Evolutionary conservation across 176 grass and related monocot genomes (phyloP).

Genomic region (Pontederia crassipes): DNA sequence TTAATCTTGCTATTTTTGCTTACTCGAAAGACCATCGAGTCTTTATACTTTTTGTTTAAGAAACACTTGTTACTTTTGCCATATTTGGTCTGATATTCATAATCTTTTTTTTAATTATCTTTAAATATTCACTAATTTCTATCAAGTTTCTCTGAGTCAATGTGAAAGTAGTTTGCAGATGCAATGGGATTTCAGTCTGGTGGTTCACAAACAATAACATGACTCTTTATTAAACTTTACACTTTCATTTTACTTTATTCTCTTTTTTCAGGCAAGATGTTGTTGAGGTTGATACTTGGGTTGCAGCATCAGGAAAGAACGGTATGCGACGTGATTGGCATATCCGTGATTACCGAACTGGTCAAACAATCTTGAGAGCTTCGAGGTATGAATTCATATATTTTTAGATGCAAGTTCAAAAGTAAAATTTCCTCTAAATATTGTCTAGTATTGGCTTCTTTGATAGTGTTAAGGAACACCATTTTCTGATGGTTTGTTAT

Average conservation of each 20-base stretch:
- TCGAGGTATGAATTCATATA: constrained; percentile 35
- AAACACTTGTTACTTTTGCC: too few species aligned
- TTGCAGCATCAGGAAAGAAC: constrained; percentile 75
- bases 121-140: too few species aligned
- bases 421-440: not conserved
- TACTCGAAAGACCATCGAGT: too few species aligned
- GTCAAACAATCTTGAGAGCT: constrained; percentile 68
- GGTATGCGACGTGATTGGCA: constrained; percentile 95
- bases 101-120: too few species aligned
- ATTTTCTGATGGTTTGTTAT: constrained; percentile 16
- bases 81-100: too few species aligned
- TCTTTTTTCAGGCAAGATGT: constrained; percentile 73
- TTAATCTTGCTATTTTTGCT: too few species aligned
- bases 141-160: too few species aligned
- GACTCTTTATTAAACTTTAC: too few species aligned
- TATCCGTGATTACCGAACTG: constrained; percentile 63
- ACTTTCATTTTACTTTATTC: not conserved
- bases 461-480: not conserved
- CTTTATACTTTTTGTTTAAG: too few species aligned
- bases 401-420: not conserved
- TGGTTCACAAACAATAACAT: too few species aligned
- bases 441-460: not conserved
- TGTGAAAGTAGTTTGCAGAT: too few species aligned
- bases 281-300: constrained; percentile 92
- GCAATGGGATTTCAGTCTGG: too few species aligned